A percentile compares a stretch with the other conserved stretches of the same genome.
Evolutionary conservation across 768 basidiomycete species (phyloP).

Genomic region (Cyclocybe cylindracea): DNA sequence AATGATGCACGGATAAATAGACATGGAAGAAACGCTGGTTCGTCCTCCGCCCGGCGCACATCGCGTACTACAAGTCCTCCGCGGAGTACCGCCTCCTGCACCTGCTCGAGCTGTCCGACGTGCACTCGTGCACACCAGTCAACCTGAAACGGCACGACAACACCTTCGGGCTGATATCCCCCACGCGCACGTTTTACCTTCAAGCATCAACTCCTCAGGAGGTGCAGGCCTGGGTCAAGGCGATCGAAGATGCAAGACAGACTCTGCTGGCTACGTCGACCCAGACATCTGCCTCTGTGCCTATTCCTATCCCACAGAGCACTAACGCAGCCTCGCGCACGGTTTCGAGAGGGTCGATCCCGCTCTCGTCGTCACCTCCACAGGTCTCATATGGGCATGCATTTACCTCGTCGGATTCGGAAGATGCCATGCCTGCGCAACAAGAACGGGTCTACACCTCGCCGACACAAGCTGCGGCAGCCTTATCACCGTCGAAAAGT

Average conservation of each 20-base stretch:
- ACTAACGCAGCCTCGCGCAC: conserved; percentile 17
- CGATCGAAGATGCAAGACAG: conserved; percentile 76
- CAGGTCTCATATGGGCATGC: conserved; percentile 42
- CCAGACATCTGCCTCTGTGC: conserved; percentile 50
- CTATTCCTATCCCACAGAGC: conserved; percentile 52
- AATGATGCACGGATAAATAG: conserved; percentile 37
- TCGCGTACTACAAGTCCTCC: conserved; percentile 96
- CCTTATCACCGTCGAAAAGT: conserved; percentile 45
- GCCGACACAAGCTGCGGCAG: conserved; percentile 39
- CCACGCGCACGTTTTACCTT: conserved; percentile 88
- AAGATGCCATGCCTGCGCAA: conserved; percentile 56
- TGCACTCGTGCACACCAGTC: conserved; percentile 89
- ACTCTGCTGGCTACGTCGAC: conserved; percentile 64
- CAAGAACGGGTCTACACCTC: conserved; percentile 43
- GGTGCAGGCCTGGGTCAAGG: conserved; percentile 79
- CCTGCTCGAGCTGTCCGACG: conserved; percentile 81
- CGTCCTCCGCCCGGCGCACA: conserved; percentile 86
- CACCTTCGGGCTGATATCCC: conserved; percentile 90
- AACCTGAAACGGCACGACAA: conserved; percentile 86
- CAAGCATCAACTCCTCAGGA: conserved; percentile 75
- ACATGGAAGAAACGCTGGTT: conserved; percentile 99
- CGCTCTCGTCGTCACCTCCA: conserved; percentile 49
- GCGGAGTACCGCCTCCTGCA: conserved; percentile 93
- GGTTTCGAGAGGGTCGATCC: conserved; percentile 14
- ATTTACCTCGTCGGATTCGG: conserved; percentile 79